Base-by-base conservation (phyloP, 768 basidiomycete species). In the Pisolithus marmoratus region DNA sequence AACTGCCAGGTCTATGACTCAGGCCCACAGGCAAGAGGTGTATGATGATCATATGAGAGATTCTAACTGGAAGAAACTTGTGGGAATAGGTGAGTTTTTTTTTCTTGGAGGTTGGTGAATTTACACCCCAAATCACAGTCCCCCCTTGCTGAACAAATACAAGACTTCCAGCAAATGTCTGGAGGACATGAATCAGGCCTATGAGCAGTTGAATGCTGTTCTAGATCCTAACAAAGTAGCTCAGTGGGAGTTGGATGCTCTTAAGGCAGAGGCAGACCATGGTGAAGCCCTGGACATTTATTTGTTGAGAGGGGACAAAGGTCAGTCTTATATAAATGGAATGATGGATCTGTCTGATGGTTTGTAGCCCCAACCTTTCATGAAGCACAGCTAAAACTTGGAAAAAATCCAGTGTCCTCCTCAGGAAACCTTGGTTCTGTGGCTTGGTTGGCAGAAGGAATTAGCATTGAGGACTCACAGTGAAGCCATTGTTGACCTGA, bases 61-160 rank as follows among this genome's bases (percentile, higher is more conserved):
- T 27, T 66, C 57, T 0, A 71, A 72, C 43, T 70, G 62, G 59
- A 68, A 68, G 27, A 72, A 71, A 36, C 40, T 63, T 5, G 54
- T 63, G 14, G 51, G 60, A 19, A 61, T 60, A 5, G 54, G 63
- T 64, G 36, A 42, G 52, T 37, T 4, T 44, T 49, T 46, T 22
- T 56, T 46, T 15, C 24, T 19, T 1, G 4, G n/a, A 41, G 15
- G 40, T 8, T 11, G 40, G 8, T n/a, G 4, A 38, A 24, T 23
- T 41, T 41, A 41, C 12, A 19, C 40, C 15, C n/a, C 1, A 19
- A 19, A 19, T 19, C n/a, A 4, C 22, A 41, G 40, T 41, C 8
- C 26, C 36, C 4, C 15, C 26, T 41, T 49, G 24, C 37, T 49
- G 4, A 49, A 49, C 24, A 49, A 41, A 41, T 41, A 41, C 40